phyloP scores from a whole-genome alignment of 2,329 filamentous ascomycete genomes.

The Claviceps purpurea region DNA sequence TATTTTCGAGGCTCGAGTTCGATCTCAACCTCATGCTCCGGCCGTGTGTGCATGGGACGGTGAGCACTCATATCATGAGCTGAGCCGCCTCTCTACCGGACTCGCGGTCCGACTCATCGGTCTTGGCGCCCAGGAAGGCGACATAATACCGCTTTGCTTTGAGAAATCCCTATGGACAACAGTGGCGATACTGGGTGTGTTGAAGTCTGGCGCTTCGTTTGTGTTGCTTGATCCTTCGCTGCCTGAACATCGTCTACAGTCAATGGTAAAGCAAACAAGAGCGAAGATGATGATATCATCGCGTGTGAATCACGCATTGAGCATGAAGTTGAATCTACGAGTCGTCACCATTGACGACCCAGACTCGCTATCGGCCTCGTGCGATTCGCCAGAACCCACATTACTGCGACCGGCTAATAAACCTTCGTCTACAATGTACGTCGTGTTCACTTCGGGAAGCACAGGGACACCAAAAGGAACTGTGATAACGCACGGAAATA shows the following conservation, averaged over 20 bases:
- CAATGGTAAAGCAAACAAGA: constrained; percentile 26
- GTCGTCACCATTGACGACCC: background rate
- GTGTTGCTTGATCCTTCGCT: constrained; percentile 33
- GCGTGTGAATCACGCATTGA: background rate
- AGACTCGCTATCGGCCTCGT: background rate
- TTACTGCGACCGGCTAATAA: background rate
- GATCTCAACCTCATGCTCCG: constrained; percentile 21
- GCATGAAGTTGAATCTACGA: background rate
- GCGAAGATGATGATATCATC: background rate
- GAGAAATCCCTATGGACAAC: constrained; percentile 35
- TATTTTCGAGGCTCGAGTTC: constrained; percentile 26
- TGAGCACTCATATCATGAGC: constrained; percentile 29
- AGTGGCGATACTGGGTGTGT: constrained; percentile 30
- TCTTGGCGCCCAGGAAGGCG: constrained; percentile 24
- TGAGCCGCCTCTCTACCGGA: constrained; percentile 27
- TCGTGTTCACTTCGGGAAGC: background rate
- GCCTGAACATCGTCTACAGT: constrained; percentile 29
- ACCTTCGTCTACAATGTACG: background rate
- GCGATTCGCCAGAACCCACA: background rate
- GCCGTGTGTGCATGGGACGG: constrained; percentile 40
- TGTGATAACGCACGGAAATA: background rate
- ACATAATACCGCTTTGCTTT: constrained; percentile 35
- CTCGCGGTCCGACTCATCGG: constrained; percentile 26
- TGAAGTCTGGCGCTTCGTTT: constrained; percentile 36
- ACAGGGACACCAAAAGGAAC: background rate